Conservation (phyloP, 2,329 filamentous ascomycete genomes). For the Fusarium goolgardi region DNA sequence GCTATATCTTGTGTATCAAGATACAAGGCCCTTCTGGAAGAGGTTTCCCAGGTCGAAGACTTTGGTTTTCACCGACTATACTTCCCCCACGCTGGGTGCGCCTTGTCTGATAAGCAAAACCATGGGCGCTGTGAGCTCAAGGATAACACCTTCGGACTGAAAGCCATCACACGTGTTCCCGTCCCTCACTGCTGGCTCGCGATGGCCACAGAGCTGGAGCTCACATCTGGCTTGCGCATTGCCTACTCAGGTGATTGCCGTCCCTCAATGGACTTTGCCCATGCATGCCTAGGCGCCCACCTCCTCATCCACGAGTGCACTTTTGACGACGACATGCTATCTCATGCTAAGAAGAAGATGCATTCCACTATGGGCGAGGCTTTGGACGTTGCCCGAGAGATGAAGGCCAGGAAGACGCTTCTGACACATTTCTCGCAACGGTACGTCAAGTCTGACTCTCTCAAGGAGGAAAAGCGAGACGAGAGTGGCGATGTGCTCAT, state of each 20-base stretch:
- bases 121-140: conserved; percentile 53
- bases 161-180: conserved; percentile 71
- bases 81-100: conserved; percentile 49
- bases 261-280: conserved; percentile 75
- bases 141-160: conserved; percentile 69
- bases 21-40: conserved; percentile 81
- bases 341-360: conserved; percentile 86
- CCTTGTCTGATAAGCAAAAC: conserved; percentile 37
- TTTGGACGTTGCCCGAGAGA: conserved; percentile 77
- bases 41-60: conserved; percentile 83
- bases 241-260: conserved; percentile 96
- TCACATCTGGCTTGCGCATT: conserved; percentile 83
- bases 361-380: conserved; percentile 92
- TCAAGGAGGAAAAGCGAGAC: conserved; percentile 51
- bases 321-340: conserved; percentile 85
- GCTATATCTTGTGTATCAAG: conserved; percentile 75
- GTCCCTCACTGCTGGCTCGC: conserved; percentile 86
- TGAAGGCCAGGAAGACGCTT: conserved; percentile 83
- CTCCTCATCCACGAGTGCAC: conserved; percentile 96
- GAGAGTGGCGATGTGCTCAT: conserved; percentile 66
- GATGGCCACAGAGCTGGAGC: conserved; percentile 80
- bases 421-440: conserved; percentile 96
- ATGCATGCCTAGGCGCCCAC: conserved; percentile 78
- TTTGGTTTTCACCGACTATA: conserved; percentile 71
- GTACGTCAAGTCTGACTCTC: conserved; percentile 74